Percentiles rank a stretch among this genome's conserved stretches.
phyloP scores from a whole-genome alignment of 768 basidiomycete genomes.

The Cyclocybe aegerita region DNA sequence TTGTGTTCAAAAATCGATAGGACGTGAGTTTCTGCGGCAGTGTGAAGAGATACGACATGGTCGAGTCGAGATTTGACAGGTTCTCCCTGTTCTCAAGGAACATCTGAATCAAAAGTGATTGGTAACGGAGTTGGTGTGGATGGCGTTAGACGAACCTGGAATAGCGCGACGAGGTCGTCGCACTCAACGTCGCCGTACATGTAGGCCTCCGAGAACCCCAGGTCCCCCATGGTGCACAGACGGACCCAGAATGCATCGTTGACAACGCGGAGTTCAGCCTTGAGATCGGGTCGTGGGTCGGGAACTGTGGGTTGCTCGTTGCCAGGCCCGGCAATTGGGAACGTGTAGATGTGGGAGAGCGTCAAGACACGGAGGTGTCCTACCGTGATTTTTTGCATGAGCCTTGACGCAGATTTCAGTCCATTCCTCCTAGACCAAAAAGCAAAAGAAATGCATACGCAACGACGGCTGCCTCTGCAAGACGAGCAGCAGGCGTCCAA shows the following conservation, averaged over 20 bases:
- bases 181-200: conserved; percentile 79
- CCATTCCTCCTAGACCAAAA: not conserved
- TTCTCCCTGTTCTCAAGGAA: conserved; percentile 57
- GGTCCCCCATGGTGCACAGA: conserved; percentile 57
- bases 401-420: conserved; percentile 19
- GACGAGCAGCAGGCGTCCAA: conserved; percentile 40
- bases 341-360: conserved; percentile 40
- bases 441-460: conserved; percentile 31
- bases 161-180: conserved; percentile 61
- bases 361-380: conserved; percentile 52
- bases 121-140: not conserved
- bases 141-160: conserved; percentile 43
- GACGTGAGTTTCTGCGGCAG: conserved; percentile 54
- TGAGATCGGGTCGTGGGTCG: conserved; percentile 21
- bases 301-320: conserved; percentile 12
- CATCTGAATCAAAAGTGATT: conserved; percentile 38
- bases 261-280: conserved; percentile 46
- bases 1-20: conserved; percentile 63
- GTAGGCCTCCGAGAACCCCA: conserved; percentile 76
- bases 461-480: conserved; percentile 46
- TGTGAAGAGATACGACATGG: conserved; percentile 51
- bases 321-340: conserved; percentile 30
- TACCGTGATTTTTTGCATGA: conserved; percentile 44
- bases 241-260: conserved; percentile 61
- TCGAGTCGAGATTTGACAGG: conserved; percentile 49